These are phyloP conservation scores for Fusarium xyrophilum DNA, from an alignment of 2,329 filamentous ascomycete species.

Conservation along the genomic window DNA sequence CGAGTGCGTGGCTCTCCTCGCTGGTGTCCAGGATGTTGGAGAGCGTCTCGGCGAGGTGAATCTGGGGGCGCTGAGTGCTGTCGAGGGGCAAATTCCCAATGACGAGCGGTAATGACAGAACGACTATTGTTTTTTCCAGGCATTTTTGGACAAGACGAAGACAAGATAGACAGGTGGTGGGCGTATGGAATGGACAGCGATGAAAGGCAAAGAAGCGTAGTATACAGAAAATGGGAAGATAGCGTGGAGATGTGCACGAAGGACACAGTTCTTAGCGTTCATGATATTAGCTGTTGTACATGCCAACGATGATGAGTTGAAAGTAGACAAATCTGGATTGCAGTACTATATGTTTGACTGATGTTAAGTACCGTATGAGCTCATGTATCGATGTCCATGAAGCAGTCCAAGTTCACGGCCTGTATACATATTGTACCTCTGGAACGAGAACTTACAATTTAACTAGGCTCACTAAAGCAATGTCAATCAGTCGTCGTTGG, in stretches of 20 bases:
- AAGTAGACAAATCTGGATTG: background rate
- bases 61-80: slow-evolving; percentile 59
- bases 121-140: slow-evolving; percentile 29
- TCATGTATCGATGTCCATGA: background rate
- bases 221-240: slow-evolving; percentile 22
- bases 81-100: slow-evolving; percentile 61
- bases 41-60: slow-evolving; percentile 60
- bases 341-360: background rate
- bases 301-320: slow-evolving; percentile 23
- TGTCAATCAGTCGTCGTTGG: background rate
- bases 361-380: background rate
- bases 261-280: slow-evolving; percentile 10
- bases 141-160: slow-evolving; percentile 37
- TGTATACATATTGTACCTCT: background rate
- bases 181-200: slow-evolving; percentile 21
- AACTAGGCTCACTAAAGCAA: background rate
- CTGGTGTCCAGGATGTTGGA: slow-evolving; percentile 53
- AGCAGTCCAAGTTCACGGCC: background rate
- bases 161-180: slow-evolving; percentile 33
- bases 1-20: slow-evolving; percentile 66
- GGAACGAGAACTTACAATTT: background rate
- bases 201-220: background rate
- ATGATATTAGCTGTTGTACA: slow-evolving; percentile 10
- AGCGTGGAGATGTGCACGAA: background rate
- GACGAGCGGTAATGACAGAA: slow-evolving; percentile 32